These are phyloP conservation scores for Hypoxylon sp. DNA, from an alignment of 2,329 filamentous ascomycete species.

Conservation along the genomic window DNA sequence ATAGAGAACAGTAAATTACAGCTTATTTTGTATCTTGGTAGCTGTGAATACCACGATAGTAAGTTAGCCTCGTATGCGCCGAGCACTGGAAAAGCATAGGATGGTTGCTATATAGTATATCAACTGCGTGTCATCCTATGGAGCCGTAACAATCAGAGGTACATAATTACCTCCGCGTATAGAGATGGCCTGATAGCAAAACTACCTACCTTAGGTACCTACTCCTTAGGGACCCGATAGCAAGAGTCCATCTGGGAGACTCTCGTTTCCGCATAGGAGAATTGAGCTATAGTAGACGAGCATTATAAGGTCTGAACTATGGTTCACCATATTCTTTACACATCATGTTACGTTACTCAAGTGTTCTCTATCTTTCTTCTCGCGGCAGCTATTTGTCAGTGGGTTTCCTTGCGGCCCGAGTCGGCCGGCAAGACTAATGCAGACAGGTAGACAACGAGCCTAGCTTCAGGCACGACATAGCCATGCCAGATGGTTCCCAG, in stretches of 20 bases:
- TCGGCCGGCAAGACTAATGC: background rate
- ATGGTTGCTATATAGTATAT: background rate
- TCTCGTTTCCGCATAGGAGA: background rate
- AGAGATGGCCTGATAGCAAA: background rate
- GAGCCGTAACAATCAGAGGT: background rate
- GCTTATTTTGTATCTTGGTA: background rate
- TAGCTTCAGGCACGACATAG: slow-evolving; percentile 3
- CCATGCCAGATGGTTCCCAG: background rate
- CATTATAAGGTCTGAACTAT: background rate
- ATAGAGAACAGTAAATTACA: background rate
- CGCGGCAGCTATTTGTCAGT: background rate
- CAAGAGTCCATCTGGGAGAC: background rate
- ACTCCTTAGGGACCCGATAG: background rate
- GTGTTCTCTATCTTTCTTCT: background rate
- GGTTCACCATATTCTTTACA: background rate
- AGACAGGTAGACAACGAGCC: background rate
- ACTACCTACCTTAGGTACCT: background rate
- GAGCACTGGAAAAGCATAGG: background rate
- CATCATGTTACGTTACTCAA: slow-evolving; percentile 16
- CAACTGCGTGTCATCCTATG: background rate
- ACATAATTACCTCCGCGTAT: background rate
- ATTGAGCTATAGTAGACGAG: background rate
- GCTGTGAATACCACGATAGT: background rate
- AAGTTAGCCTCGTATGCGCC: background rate
- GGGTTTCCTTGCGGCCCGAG: background rate